Base-by-base conservation (phyloP, 106 monocot species). In the Posidonia australis region DNA sequence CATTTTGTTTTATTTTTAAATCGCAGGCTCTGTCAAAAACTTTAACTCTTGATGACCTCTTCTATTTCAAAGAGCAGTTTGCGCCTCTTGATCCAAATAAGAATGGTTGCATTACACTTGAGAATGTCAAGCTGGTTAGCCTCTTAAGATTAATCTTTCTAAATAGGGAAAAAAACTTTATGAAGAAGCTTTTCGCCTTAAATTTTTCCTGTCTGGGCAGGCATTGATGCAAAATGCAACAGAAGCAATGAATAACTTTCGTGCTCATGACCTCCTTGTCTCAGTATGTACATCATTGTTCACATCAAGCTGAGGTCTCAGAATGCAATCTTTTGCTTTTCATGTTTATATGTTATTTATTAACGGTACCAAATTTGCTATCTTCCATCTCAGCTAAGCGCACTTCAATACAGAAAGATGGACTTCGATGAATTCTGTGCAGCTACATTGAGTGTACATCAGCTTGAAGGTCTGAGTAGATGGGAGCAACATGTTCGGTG, bases 341-440 rank as follows among this genome's bases (percentile, higher is more conserved):
- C 61, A 1, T 14, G 31, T 46, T 13, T 64, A 5, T 17, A 0
- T 31, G 32, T 13, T 51, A 47, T 2, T 4, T 43, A 23, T 56
- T 42, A 29, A 21, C 9, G 12, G 14, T 25, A 11, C 24, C 54
- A 4, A 23, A 66, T 9, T 78, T 19, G 27, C 23, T 5, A 66
- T 67, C 19, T 58, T 71, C 19, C 7, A n/a, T 44, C 46, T 66
- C 82, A 90, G 85, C 66, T 90, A 27, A 82, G 76, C 64, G 68
- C 71, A 52, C 76, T 90, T 51, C 89, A 90, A 43, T 85, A 90
- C 62, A 77, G 82, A 78, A 83, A 85, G 67, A 82, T 85, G 85
- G 80, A 90, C 62, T 85, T 83, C 53, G 78, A 90, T 54, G 85
- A 90, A 63, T 90, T 90, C 67, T 85, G 85, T 70, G 89, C 89